Evolutionary conservation across 148 eudicot genomes (phyloP), one percentile per base, ranked within the genome.

Genomic region (Pharnaceum exiguum): DNA sequence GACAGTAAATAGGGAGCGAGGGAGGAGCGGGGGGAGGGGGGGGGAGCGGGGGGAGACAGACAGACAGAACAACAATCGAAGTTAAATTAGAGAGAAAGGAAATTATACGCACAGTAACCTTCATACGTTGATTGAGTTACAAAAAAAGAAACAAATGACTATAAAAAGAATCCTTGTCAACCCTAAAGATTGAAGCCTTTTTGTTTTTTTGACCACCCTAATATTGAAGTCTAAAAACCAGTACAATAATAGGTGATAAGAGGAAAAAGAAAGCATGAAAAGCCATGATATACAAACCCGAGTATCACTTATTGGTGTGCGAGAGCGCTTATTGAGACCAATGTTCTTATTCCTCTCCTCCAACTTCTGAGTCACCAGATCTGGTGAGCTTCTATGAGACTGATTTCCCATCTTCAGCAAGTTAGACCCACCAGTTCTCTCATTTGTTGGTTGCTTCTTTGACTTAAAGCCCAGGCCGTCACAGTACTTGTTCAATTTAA

Each of bases 261-360:
- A 10, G 13, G 21, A 24, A 17, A 19, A 23, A 30, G 26, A 54
- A 4, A 40, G 32, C 17, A 40, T 35, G 30, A 46, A 57, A 30
- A 6, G 40, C 57, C 29, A 37, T 55, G 5, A 36, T 43, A 30
- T 48, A 71, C 87, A 54, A 65, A 90, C 97, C 97, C 84, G 84
- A 67, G 75, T 46, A 57, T 90, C 95, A 56, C 85, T 84, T 60
- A 86, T 68, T 47, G 97, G 83, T 50, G 97, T 84, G 50, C 97
- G 91, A 31, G 74, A 73, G 53, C 97, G 91, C 80, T 82, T 90
- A 75, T 80, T 86, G 32, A 67, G 82, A 73, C 58, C 74, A 68
- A 42, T 66, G 71, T 62, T 84, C 75, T 80, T 90, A 63, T 79
- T 63, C 69, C 84, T 75, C 11, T 87, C 97, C 58, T 84, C 91